phyloP scores from a whole-genome alignment of 2,329 filamentous ascomycete species.

The Ophiocordyceps camponoti-saundersi region DNA sequence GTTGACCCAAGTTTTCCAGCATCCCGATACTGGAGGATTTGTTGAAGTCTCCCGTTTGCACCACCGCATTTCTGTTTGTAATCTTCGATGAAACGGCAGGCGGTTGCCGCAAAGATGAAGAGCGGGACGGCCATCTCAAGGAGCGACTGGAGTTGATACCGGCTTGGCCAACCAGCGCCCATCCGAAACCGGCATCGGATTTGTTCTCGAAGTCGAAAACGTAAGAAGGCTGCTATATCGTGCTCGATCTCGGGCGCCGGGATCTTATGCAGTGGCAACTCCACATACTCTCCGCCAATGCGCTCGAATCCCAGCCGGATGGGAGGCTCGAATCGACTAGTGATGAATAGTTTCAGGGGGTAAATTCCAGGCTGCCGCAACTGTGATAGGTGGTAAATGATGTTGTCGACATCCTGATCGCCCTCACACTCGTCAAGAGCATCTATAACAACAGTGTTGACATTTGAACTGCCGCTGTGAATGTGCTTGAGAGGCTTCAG shows the following conservation, averaged over 20 bases:
- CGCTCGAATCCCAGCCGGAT: conserved; percentile 14
- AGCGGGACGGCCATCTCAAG: conserved; percentile 3
- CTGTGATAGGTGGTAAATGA: conserved; percentile 9
- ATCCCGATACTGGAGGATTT: conserved; percentile 6
- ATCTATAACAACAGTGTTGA: conserved; percentile 17
- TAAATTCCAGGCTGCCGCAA: neutral
- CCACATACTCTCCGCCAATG: neutral
- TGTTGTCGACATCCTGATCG: conserved; percentile 10
- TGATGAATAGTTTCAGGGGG: conserved; percentile 18
- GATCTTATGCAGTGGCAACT: neutral
- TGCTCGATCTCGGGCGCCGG: neutral
- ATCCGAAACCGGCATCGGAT: neutral
- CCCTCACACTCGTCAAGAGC: conserved; percentile 10
- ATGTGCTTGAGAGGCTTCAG: neutral
- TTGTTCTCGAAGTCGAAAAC: neutral
- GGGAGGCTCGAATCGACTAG: conserved; percentile 18
- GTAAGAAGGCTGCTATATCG: conserved; percentile 12
- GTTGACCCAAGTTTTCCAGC: conserved; percentile 2
- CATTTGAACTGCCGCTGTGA: fast-evolving
- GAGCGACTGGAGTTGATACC: neutral
- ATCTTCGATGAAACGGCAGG: conserved; percentile 7
- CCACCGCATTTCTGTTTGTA: conserved; percentile 1
- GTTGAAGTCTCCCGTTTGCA: conserved; percentile 6
- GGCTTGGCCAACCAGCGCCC: neutral
- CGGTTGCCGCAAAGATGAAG: conserved; percentile 7